These are phyloP conservation scores for Leishmania martiniquensis DNA, from an alignment of 208 protist genomes.

Conservation along the genomic window DNA sequence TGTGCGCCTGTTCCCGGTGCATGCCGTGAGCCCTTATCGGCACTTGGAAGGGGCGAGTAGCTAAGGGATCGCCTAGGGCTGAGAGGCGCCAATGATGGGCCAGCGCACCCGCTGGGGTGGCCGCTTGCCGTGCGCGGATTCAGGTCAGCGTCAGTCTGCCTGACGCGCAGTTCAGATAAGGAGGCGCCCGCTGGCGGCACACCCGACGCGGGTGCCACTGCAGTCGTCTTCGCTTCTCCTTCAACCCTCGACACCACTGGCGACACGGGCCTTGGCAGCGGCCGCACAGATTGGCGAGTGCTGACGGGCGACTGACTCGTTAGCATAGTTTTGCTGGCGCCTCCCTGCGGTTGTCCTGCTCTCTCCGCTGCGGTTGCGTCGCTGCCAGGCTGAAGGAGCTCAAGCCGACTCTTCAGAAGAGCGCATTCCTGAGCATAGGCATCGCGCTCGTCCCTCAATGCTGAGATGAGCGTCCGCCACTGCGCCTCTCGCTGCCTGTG, in stretches of 20 bases:
- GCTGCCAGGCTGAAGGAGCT: slow-evolving; percentile 4
- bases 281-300: background rate
- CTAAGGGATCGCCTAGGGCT: slow-evolving; percentile 31
- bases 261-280: background rate
- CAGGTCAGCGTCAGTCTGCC: background rate
- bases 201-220: background rate
- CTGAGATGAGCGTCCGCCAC: slow-evolving; percentile 8
- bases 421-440: slow-evolving; percentile 11
- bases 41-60: slow-evolving; percentile 23
- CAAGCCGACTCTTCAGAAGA: slow-evolving; percentile 10
- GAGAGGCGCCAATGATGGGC: background rate
- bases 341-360: background rate
- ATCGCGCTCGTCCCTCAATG: slow-evolving; percentile 3
- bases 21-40: background rate
- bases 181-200: background rate
- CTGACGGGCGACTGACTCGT: background rate
- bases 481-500: slow-evolving; percentile 6
- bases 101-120: background rate
- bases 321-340: background rate
- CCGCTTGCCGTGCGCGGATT: background rate
- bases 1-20: background rate
- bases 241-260: background rate
- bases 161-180: background rate
- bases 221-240: background rate
- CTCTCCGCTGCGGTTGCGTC: background rate